Percentiles rank a stretch among this genome's conserved stretches.
Evolutionary conservation across 176 grass and related monocot genomes (phyloP).

Genomic region (Zoysia japonica): DNA sequence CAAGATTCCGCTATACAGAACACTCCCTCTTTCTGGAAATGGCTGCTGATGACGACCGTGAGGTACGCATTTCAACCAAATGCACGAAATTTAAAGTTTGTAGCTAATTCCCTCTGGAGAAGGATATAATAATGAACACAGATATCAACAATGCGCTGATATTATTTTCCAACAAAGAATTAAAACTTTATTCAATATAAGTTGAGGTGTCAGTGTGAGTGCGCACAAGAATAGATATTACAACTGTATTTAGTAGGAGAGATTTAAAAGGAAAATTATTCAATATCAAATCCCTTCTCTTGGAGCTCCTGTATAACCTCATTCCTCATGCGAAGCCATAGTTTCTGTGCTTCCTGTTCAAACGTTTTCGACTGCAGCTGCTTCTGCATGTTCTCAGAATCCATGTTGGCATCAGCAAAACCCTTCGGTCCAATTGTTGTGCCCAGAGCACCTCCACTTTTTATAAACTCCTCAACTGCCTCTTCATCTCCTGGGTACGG

Average conservation of each 20-base stretch:
- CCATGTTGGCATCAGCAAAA: slow-evolving; percentile 66
- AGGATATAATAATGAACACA: too few species aligned
- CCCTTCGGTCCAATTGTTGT: slow-evolving; percentile 81
- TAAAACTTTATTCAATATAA: slow-evolving; percentile 26
- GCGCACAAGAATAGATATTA: too few species aligned
- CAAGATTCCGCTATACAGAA: too few species aligned
- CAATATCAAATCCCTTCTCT: slow-evolving; percentile 78
- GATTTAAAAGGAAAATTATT: background rate
- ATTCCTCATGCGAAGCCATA: slow-evolving; percentile 87
- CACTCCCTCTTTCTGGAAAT: too few species aligned
- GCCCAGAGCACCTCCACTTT: slow-evolving; percentile 65
- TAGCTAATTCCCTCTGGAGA: too few species aligned
- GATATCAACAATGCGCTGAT: too few species aligned
- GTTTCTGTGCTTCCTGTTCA: slow-evolving; percentile 78
- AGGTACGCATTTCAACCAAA: too few species aligned
- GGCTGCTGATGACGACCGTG: too few species aligned
- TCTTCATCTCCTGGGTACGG: slow-evolving; percentile 83
- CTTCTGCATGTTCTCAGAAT: slow-evolving; percentile 79
- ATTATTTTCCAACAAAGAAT: background rate
- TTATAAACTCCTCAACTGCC: slow-evolving; percentile 87
- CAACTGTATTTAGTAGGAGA: too few species aligned
- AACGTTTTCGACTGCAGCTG: slow-evolving; percentile 73
- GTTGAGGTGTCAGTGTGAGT: too few species aligned
- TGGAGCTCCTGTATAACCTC: slow-evolving; percentile 46
- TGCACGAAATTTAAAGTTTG: too few species aligned